Evolutionary conservation across 1,139 yeast genomes (phyloP).

Genomic region (Chernovozyma sophiae-reginae): DNA sequence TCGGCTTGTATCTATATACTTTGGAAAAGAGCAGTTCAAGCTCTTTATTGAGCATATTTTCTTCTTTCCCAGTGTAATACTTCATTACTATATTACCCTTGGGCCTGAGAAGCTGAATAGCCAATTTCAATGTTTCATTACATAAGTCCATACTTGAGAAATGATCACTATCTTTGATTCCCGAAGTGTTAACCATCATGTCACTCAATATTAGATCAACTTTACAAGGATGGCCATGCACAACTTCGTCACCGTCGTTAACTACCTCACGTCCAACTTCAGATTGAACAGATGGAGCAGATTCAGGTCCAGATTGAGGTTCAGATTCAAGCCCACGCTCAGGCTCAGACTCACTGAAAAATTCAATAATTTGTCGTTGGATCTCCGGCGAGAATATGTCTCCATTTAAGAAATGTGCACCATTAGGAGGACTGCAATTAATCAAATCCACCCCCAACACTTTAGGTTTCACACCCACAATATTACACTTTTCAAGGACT

Average conservation of each 20-base stretch:
- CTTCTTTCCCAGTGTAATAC: conserved; percentile 41
- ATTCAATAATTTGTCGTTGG: conserved; percentile 8
- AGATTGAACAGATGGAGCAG: background rate
- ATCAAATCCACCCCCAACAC: conserved; percentile 43
- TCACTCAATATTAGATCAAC: conserved; percentile 41
- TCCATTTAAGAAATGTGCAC: conserved; percentile 39
- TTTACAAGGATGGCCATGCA: background rate
- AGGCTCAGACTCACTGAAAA: conserved; percentile 9
- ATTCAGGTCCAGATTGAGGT: background rate
- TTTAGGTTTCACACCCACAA: conserved; percentile 10
- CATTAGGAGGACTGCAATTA: conserved; percentile 35
- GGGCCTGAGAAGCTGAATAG: conserved; percentile 23
- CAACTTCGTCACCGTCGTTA: too few relatives aligned
- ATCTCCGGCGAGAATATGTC: conserved; percentile 22
- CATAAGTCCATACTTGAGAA: conserved; percentile 45
- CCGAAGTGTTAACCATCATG: conserved; percentile 48
- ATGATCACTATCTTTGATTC: conserved; percentile 41
- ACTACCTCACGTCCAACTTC: too few relatives aligned
- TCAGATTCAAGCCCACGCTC: background rate
- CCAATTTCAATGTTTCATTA: conserved; percentile 31
- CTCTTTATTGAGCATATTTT: conserved; percentile 20
- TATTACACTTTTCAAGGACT: conserved; percentile 22
- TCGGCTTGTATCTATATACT: conserved; percentile 32
- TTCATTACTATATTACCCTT: conserved; percentile 40
- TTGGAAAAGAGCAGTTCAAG: conserved; percentile 27